Evolutionary conservation across 768 basidiomycete species (phyloP), one percentile per base, ranked within the genome.

Genomic region (Chlorophyllum brunneum): DNA sequence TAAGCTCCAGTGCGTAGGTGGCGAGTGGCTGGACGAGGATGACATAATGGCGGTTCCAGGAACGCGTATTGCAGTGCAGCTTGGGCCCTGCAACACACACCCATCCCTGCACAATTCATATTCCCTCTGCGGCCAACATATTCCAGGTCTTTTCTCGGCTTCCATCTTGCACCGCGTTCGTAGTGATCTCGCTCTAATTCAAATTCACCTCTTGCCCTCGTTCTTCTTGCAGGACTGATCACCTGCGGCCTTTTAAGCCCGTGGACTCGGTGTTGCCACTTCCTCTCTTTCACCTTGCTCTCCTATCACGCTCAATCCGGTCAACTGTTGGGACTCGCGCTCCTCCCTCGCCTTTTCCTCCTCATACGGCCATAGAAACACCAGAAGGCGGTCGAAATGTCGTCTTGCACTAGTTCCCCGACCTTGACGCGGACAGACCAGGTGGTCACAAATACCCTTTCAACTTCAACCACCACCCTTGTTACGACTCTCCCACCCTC

Each of bases 401-500:
- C 51, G 15, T 54, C 45, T n/a, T 54, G 53, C 37, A 47, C 16
- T 31, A 31, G 44, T 15, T 54, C 31, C 37, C 45, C 53, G 38
- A 54, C 53, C 9, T 26, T 48, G 20, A 54, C 53, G 23, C 22
- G 47, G 6, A 54, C 53, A 8, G 39, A 54, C 24, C 9, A 31
- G 24, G 27, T 54, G n/a, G 53, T 54, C 27, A 54, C 53, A 13
- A n/a, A 33, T 9, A 47, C 36, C 11, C 37, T 54, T 34, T 54
- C 53, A 15, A 43, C 51, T 11, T 52, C 51, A 10, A 30, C 34
- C 26, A 52, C 51, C 20, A 44, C 51, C 2, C 51, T 27, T 52
- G 51, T 45, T 11, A 46, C 54, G 15, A 58, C 54, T 3, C 54
- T 49, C 1, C 55, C 54, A 9, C 48, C 56, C 16, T 29, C 38